phyloP scores from a whole-genome alignment of 768 basidiomycete species.

The Guyanaporus albipodus region DNA sequence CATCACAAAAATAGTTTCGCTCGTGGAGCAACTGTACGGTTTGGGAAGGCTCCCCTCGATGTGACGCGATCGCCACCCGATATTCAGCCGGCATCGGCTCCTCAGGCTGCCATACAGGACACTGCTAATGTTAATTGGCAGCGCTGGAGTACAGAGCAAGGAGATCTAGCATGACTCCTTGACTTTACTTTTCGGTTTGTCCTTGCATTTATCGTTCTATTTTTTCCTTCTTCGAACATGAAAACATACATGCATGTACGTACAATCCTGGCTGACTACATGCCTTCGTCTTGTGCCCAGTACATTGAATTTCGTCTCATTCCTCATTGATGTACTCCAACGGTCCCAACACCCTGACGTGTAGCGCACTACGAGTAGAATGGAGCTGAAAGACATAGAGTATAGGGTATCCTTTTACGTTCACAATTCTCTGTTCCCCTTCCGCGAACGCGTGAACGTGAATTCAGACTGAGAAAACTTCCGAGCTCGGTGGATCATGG shows the following conservation, averaged over 20 bases:
- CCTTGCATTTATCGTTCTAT: background rate
- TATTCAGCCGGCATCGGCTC: slow-evolving; percentile 3
- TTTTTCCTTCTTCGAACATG: background rate
- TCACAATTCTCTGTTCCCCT: too few species aligned
- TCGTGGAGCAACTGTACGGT: slow-evolving; percentile 21
- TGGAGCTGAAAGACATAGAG: background rate
- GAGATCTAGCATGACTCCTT: slow-evolving; percentile 3
- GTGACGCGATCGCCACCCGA: slow-evolving; percentile 18
- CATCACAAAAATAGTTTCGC: slow-evolving; percentile 24
- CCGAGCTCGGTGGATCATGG: too few species aligned
- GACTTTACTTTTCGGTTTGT: slow-evolving; percentile 13
- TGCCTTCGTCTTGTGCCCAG: background rate
- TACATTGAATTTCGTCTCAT: background rate
- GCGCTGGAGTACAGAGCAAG: slow-evolving; percentile 12
- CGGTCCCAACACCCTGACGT: background rate
- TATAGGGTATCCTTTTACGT: background rate
- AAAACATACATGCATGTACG: background rate
- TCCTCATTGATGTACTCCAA: background rate
- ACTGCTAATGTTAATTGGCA: slow-evolving; percentile 18
- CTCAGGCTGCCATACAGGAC: slow-evolving; percentile 12
- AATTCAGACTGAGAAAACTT: too few species aligned
- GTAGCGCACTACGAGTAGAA: background rate
- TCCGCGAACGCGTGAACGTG: too few species aligned
- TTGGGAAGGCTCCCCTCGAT: slow-evolving; percentile 16
- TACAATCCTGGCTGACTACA: background rate